Base-by-base conservation (phyloP, 1,284 basidiomycete genomes). In the Heterobasidion annosum region DNA sequence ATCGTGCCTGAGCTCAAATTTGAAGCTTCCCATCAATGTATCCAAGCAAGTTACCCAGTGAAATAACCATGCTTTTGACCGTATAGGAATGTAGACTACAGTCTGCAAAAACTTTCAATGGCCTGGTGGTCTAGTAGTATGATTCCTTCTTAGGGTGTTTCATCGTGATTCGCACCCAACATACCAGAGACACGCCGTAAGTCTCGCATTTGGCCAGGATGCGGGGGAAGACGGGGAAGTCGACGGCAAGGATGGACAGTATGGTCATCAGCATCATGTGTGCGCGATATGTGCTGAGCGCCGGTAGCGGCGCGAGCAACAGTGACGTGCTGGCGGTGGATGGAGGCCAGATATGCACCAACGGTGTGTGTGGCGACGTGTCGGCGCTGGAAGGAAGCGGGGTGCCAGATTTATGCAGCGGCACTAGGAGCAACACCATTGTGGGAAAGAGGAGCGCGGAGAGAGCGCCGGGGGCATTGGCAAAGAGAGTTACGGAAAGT, bases 231-330 rank as follows among this genome's bases (percentile, higher is more conserved):
- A 96, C 78, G 0, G 81, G 82, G 64, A 99, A 99, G 66, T 99
- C 97, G 49, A 99, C 96, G 0, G 97, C 96, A 8, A 99, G 81
- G 58, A 99, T 99, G 43, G 85, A 88, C 46, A 97, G 77, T 43
- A 89, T 72, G 0, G 97, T 98, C 77, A 99, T 83, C 35, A 98
- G 72, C 78, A 99, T 88, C 92, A 98, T 95, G 65, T 98, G 92
- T 1, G 94, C 85, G 49, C 97, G 78, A 67, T 97, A 99, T 0
- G 89, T 83, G 8, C 93, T 91, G 54, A 99, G 69, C 49, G 92
- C 88, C 0, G 87, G 78, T 18, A 90, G 67, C 0, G 75, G 77
- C 10, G 70, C 58, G 35, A 78, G 63, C 13, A 57, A 59, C 18
- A 49, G 55, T 53, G 51, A n/a, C 32, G 18, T 48, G n/a, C 40